Conservation (phyloP, 2,329 filamentous ascomycete species). For the Penicillium brasilianum region DNA sequence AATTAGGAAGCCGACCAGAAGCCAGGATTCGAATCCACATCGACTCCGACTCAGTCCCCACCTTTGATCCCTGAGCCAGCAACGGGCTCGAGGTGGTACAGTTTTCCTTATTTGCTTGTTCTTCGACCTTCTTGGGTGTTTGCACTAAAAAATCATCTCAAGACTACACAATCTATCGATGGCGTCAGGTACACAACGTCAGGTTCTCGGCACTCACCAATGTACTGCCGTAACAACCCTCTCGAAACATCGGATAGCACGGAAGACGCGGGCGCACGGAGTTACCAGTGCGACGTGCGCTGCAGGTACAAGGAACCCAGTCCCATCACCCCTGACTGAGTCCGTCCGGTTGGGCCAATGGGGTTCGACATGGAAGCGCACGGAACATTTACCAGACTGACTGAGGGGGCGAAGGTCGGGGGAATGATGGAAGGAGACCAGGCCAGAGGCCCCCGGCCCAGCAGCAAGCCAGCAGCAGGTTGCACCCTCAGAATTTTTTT, state of each 20-base stretch:
- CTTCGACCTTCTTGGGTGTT: not conserved
- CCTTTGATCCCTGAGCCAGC: not conserved
- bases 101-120: not conserved
- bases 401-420: not conserved
- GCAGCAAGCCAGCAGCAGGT: constrained; percentile 10
- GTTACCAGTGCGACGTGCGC: constrained; percentile 23
- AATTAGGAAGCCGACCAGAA: constrained; percentile 15
- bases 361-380: constrained; percentile 7
- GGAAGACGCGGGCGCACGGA: constrained; percentile 23
- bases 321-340: constrained; percentile 1
- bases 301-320: constrained; percentile 17
- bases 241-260: constrained; percentile 17
- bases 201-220: constrained; percentile 8
- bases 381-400: constrained; percentile 14
- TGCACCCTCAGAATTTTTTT: constrained; percentile 8
- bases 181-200: not conserved
- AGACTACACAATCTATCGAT: not conserved
- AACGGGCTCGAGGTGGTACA: not conserved
- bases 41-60: not conserved
- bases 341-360: constrained; percentile 23
- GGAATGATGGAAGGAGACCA: not conserved
- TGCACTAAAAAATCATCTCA: too few species aligned
- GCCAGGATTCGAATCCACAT: constrained; percentile 2
- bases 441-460: constrained; percentile 2
- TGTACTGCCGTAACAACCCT: not conserved